A percentile compares a stretch with the other conserved stretches of the same genome.
phyloP scores from a whole-genome alignment of 805 yeast species.

The Clavispora asparagi region DNA sequence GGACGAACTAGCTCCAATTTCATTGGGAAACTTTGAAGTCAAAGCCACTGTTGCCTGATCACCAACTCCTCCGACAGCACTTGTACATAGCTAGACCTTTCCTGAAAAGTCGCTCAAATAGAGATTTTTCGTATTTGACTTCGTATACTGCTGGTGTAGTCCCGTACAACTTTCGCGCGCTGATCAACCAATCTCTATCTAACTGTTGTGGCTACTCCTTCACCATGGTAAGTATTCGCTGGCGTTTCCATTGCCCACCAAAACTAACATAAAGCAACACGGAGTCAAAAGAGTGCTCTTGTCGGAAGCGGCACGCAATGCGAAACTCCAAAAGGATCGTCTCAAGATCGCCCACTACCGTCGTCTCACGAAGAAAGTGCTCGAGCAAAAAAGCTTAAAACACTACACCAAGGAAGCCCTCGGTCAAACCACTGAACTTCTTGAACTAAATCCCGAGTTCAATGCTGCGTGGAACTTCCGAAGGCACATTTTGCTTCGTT shows the following conservation, averaged over 20 bases:
- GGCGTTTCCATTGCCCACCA: not conserved
- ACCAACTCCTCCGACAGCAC: not conserved
- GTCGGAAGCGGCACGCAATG: constrained; percentile 48
- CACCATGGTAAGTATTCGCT: constrained; percentile 5
- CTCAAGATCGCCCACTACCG: constrained; percentile 54
- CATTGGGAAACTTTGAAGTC: constrained; percentile 4
- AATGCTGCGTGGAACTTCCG: constrained; percentile 90
- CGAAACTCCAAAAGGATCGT: constrained; percentile 54
- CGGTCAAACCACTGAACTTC: constrained; percentile 49
- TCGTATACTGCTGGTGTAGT: not conserved
- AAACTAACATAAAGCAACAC: constrained; percentile 46
- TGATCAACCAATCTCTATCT: not conserved
- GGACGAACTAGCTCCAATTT: constrained; percentile 33
- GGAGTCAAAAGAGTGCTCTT: constrained; percentile 60
- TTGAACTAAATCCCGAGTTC: constrained; percentile 75
- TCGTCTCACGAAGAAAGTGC: constrained; percentile 37
- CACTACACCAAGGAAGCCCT: constrained; percentile 33
- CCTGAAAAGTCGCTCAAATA: not conserved
- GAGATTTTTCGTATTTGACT: not conserved
- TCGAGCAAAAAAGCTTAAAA: constrained; percentile 22
- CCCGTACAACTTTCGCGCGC: not conserved
- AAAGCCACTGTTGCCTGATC: constrained; percentile 4
- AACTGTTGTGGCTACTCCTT: not conserved
- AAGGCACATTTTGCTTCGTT: constrained; percentile 54
- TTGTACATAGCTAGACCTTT: not conserved